Conservation (phyloP, 176 grass and related monocot species). For the Triticum timopheevii region DNA sequence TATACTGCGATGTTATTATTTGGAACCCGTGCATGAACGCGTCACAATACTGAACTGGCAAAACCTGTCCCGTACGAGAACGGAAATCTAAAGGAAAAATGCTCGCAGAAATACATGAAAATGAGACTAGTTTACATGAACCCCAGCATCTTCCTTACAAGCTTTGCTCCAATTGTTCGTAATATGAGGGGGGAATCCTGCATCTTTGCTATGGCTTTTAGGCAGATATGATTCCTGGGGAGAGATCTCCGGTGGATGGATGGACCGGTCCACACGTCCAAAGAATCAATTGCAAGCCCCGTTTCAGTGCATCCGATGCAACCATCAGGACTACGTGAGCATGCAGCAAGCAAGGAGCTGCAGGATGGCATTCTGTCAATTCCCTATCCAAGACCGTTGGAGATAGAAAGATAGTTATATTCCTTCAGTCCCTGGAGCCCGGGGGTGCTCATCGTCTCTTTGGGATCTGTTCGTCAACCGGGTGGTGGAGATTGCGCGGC, state of each 20-base stretch:
- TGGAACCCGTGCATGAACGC: neutral
- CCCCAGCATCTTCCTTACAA: conserved; percentile 37
- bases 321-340: conserved; percentile 13
- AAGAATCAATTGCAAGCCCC: conserved; percentile 28
- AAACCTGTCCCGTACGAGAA: neutral
- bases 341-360: conserved; percentile 26
- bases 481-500: conserved; percentile 21
- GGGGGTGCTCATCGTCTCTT: conserved; percentile 5
- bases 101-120: conserved; percentile 12
- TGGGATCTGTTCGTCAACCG: conserved; percentile 38
- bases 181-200: conserved; percentile 51
- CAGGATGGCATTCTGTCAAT: conserved; percentile 34
- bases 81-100: conserved; percentile 11
- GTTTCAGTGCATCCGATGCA: conserved; percentile 16
- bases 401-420: conserved; percentile 47
- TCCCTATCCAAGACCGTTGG: conserved; percentile 50
- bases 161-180: conserved; percentile 21
- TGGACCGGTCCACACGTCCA: neutral
- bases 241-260: conserved; percentile 26
- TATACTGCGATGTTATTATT: neutral
- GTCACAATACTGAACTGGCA: neutral
- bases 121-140: neutral
- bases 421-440: conserved; percentile 26
- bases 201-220: conserved; percentile 32
- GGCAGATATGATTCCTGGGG: conserved; percentile 44